These are phyloP conservation scores for Gymnopus androsaceus DNA, from an alignment of 1,284 basidiomycete species.

Conservation along the genomic window DNA sequence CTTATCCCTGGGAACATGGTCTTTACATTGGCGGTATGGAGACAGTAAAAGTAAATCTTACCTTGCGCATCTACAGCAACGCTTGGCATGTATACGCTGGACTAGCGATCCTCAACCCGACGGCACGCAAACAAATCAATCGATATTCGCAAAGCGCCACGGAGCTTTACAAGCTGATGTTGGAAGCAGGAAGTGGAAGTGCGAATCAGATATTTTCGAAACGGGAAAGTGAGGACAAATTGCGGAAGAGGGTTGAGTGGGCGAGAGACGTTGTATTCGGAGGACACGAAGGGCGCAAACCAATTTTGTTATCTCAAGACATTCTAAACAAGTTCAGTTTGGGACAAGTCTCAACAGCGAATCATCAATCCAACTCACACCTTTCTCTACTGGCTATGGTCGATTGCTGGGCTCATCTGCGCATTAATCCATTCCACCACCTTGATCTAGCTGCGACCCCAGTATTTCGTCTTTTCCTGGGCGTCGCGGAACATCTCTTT, in stretches of 20 bases:
- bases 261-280: conserved; percentile 84
- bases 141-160: conserved; percentile 86
- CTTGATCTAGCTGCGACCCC: no score
- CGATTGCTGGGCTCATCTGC: no score
- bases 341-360: no score
- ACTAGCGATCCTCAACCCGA: conserved; percentile 94
- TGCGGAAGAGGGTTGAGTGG: conserved; percentile 58
- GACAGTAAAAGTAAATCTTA: conserved; percentile 97
- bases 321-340: background rate
- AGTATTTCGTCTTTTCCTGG: no score
- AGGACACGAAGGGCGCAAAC: no score
- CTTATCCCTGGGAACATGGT: conserved; percentile 95
- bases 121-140: conserved; percentile 87
- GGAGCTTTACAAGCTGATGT: conserved; percentile 95
- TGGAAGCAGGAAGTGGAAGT: conserved; percentile 56
- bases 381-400: no score
- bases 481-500: no score
- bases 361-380: no score
- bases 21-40: conserved; percentile 93
- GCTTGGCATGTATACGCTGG: conserved; percentile 99
- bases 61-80: conserved; percentile 93
- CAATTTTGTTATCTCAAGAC: background rate
- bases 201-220: background rate
- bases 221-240: no score
- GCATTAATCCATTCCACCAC: no score